A percentile compares a stretch with the other conserved stretches of the same genome.
Evolutionary conservation across 331 rosid species (phyloP).

Genomic region (Stylosanthes scabra): DNA sequence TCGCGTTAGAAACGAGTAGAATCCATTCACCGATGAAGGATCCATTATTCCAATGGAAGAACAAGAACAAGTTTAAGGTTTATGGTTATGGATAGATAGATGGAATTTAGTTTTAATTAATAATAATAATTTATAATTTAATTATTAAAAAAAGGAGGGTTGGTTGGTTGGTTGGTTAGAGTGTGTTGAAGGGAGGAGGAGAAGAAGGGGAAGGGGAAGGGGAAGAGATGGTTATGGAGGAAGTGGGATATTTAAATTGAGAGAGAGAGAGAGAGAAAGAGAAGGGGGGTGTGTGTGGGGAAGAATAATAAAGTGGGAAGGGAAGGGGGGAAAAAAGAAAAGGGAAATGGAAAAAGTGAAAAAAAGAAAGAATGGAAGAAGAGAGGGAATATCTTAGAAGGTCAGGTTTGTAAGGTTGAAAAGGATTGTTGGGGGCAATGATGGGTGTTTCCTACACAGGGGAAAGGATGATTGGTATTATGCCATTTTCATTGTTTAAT

Average conservation of each 20-base stretch:
- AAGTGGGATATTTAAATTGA: slow-evolving; percentile 60
- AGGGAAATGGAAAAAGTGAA: not conserved
- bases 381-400: slow-evolving; percentile 80
- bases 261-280: slow-evolving; percentile 40
- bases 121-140: not conserved
- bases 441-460: slow-evolving; percentile 99
- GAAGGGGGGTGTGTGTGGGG: slow-evolving; percentile 17
- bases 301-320: slow-evolving; percentile 29
- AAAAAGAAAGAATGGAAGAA: slow-evolving; percentile 51
- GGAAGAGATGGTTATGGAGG: slow-evolving; percentile 34
- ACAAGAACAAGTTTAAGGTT: too few species aligned
- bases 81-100: not conserved
- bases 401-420: slow-evolving; percentile 98
- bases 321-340: not conserved
- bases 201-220: slow-evolving; percentile 4
- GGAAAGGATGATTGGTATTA: slow-evolving; percentile 98
- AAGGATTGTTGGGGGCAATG: slow-evolving; percentile 99
- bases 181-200: not conserved
- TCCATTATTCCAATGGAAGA: slow-evolving; percentile 55
- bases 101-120: slow-evolving; percentile 3
- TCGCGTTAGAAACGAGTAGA: slow-evolving; percentile 83
- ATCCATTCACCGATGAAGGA: slow-evolving; percentile 95
- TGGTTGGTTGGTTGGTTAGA: slow-evolving; percentile 17
- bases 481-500: slow-evolving; percentile 95
- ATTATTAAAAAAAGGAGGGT: not conserved